phyloP scores from a whole-genome alignment of 805 yeast genomes.

The Yamadazyma tumulicola region DNA sequence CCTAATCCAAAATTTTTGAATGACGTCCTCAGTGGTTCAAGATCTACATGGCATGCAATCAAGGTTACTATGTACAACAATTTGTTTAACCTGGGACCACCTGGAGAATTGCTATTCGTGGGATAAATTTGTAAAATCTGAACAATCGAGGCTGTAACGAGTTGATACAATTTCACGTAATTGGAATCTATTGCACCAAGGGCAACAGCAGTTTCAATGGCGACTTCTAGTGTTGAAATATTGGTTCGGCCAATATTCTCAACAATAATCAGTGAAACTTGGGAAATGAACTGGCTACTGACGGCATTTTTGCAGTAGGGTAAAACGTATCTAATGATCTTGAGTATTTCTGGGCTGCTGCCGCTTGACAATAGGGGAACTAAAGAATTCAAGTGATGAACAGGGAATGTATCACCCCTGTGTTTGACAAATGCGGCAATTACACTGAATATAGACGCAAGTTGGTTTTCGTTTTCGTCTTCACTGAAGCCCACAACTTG shows the following conservation, averaged over 20 bases:
- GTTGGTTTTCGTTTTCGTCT: not conserved
- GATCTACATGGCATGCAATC: slow-evolving; percentile 67
- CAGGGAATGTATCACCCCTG: slow-evolving; percentile 52
- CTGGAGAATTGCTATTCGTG: slow-evolving; percentile 11
- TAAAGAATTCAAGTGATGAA: slow-evolving; percentile 63
- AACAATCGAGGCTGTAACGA: not conserved
- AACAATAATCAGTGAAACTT: too few species aligned
- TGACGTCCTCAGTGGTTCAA: slow-evolving; percentile 41
- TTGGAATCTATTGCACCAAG: too few species aligned
- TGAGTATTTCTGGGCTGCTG: slow-evolving; percentile 48
- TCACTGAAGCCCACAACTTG: not conserved
- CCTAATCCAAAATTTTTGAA: slow-evolving; percentile 38
- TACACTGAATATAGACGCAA: not conserved
- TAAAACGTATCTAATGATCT: slow-evolving; percentile 51
- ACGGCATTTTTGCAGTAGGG: slow-evolving; percentile 37
- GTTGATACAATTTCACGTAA: too few species aligned
- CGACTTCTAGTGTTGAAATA: too few species aligned
- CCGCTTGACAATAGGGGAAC: slow-evolving; percentile 49
- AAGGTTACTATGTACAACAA: slow-evolving; percentile 63
- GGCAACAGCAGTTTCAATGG: too few species aligned
- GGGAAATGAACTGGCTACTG: slow-evolving; percentile 50
- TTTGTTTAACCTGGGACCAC: slow-evolving; percentile 50
- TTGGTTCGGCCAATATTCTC: too few species aligned
- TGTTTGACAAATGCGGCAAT: slow-evolving; percentile 44
- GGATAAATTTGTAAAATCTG: not conserved